Evolutionary conservation across 176 grass and related monocot genomes (phyloP).

Genomic region (Carex pumila): DNA sequence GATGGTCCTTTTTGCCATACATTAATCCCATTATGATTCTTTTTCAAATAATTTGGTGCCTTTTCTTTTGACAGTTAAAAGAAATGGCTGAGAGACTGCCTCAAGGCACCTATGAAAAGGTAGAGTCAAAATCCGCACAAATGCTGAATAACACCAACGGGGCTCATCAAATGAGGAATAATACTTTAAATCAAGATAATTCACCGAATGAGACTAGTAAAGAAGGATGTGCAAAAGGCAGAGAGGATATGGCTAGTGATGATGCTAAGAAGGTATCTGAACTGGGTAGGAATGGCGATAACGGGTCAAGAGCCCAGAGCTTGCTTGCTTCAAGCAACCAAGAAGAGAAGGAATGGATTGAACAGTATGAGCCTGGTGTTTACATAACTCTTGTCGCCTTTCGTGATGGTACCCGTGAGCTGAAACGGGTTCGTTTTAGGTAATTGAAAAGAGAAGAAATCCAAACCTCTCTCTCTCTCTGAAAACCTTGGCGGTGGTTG

Average conservation of each 20-base stretch:
- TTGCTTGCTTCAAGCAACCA: conserved; percentile 34
- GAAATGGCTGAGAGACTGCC: conserved; percentile 91
- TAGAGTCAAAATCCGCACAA: conserved; percentile 33
- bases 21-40: conserved; percentile 9
- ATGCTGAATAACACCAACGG: conserved; percentile 48
- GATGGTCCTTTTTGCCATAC: neutral
- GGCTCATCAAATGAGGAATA: conserved; percentile 45
- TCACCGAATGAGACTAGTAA: conserved; percentile 31
- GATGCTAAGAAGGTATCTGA: conserved; percentile 29
- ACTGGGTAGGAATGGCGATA: conserved; percentile 47
- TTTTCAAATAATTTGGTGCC: conserved; percentile 2
- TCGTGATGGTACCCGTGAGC: conserved; percentile 69
- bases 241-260: conserved; percentile 37
- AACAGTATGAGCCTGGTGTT: conserved; percentile 85
- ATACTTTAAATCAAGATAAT: conserved; percentile 39
- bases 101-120: conserved; percentile 48
- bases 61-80: conserved; percentile 54
- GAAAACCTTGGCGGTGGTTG: no score
- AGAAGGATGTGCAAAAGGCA: conserved; percentile 36
- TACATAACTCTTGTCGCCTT: conserved; percentile 83
- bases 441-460: conserved; percentile 18
- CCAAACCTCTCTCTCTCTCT: neutral
- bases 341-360: conserved; percentile 85
- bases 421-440: conserved; percentile 93
- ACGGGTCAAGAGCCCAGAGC: conserved; percentile 47